Evolutionary conservation across 2,329 filamentous ascomycete species (phyloP).

Genomic region (Exophiala spinifera): DNA sequence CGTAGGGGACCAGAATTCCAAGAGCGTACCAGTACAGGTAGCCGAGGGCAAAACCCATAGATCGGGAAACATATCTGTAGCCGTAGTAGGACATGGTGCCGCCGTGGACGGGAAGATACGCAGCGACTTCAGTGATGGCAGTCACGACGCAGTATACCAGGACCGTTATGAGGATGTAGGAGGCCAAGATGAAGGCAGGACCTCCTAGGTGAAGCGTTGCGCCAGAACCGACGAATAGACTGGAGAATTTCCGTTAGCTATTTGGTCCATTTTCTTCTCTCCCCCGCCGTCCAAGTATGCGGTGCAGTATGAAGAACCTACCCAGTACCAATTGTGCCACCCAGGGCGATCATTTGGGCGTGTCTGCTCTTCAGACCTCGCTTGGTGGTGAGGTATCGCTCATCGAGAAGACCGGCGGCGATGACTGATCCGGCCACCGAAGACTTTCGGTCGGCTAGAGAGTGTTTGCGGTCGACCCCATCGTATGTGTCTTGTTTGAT

Average conservation of each 20-base stretch:
- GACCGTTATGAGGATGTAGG: slow-evolving; percentile 39
- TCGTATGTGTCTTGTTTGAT: slow-evolving; percentile 5
- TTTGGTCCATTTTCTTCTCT: no score
- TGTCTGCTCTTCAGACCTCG: slow-evolving; percentile 44
- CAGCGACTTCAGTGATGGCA: slow-evolving; percentile 41
- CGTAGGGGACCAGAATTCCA: slow-evolving; percentile 51
- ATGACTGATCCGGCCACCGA: slow-evolving; percentile 33
- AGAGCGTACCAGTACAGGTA: slow-evolving; percentile 49
- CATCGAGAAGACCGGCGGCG: slow-evolving; percentile 40
- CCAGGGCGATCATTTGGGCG: slow-evolving; percentile 38
- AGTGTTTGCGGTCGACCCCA: slow-evolving; percentile 10
- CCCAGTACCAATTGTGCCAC: slow-evolving; percentile 29
- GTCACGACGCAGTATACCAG: slow-evolving; percentile 50
- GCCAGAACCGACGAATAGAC: slow-evolving; percentile 28
- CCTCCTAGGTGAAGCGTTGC: slow-evolving; percentile 22
- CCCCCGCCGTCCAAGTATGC: no score
- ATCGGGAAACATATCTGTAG: slow-evolving; percentile 43
- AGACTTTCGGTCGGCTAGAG: slow-evolving; percentile 14
- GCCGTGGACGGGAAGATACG: slow-evolving; percentile 45
- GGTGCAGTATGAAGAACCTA: not conserved
- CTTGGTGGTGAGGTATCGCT: slow-evolving; percentile 40
- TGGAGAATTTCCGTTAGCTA: not conserved
- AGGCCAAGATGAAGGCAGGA: slow-evolving; percentile 27
- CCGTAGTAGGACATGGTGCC: slow-evolving; percentile 45
- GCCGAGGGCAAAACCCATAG: slow-evolving; percentile 43